Evolutionary conservation across 2,329 filamentous ascomycete genomes (phyloP).

Genomic region (Trichoderma sp.): DNA sequence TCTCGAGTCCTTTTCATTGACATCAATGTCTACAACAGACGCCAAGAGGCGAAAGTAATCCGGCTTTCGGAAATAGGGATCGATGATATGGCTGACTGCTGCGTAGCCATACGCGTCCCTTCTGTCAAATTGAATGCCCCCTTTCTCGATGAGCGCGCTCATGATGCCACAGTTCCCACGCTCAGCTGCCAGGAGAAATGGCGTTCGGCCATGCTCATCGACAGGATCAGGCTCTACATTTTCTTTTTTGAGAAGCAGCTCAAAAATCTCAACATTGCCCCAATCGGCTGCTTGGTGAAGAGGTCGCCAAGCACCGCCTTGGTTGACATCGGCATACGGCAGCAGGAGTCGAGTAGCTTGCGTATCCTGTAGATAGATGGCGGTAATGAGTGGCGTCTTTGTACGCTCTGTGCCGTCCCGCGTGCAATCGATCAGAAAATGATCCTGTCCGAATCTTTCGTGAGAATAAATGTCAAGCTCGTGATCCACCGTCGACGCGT

Average conservation of each 20-base stretch:
- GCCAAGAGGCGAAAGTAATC: too few species aligned
- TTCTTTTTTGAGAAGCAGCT: neutral
- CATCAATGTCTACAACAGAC: too few species aligned
- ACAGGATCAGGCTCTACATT: neutral
- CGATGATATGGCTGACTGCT: too few species aligned
- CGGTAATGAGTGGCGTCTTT: neutral
- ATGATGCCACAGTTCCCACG: neutral
- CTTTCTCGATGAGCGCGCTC: neutral
- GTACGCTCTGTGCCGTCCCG: rapidly evolving
- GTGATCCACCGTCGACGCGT: neutral
- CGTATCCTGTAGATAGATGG: neutral
- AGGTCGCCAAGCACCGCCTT: neutral
- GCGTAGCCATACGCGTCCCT: neutral
- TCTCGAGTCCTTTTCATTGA: too few species aligned
- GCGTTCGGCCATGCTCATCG: neutral
- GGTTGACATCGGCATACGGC: neutral
- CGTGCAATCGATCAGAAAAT: neutral
- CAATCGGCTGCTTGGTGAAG: neutral
- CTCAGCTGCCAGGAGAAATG: neutral
- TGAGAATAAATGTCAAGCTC: neutral
- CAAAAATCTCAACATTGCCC: neutral
- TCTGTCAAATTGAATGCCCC: neutral
- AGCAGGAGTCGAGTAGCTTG: neutral
- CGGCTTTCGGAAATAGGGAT: too few species aligned
- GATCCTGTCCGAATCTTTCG: too few species aligned